Base-by-base conservation (phyloP, 2,329 filamentous ascomycete species). In the Penicillium fuscoglaucum region DNA sequence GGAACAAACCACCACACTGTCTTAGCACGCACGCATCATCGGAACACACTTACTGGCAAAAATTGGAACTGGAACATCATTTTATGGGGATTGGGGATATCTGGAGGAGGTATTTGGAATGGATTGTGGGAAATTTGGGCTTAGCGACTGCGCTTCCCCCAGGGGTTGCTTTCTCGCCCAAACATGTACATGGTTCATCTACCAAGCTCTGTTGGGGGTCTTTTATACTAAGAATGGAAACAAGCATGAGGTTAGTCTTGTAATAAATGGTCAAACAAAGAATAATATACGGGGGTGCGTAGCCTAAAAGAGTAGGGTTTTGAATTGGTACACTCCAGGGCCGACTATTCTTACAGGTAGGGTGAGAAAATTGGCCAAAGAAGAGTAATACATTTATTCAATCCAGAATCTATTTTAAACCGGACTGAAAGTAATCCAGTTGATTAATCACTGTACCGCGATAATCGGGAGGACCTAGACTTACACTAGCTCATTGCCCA, bases 1-100 rank as follows among this genome's bases (percentile, higher is more conserved):
- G 62, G 46, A 61, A 71, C 41, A 59, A 43, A 12, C 12, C 6
- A 6, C 8, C 43, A 50, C 40, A 19, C 7, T 3, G 45, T 48
- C 29, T 55, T 33, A 40, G 15, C 39, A 41, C 35, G 35, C 37
- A 54, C 37, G 17, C 10, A 19, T 41, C 41, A 53, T 21, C 24
- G 49, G 49, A 48, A 53, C 4, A 31, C 17, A 57, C 55, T 57
- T 17, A 47, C 24, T 52, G n/a, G 37, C 8, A 19, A 39, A 39
- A 39, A n/a, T 39, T 39, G 37, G 49, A 43, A 33, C 12, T 39
- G 37, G 49, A 43, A 33, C 12, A 43, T 52, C n/a, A 41, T 31
- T 28, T 33, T 10, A 52, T 33, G 49, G 49, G 15, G 6, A 43
- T 52, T 31, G n/a, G 13, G 37, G 49, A 21, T 33, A 21, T 29